Percentiles rank a stretch among this genome's conserved stretches.
These are phyloP conservation scores for Globisporangium okanoganense DNA, from an alignment of 352 stramenopile genomes.

Conservation along the genomic window DNA sequence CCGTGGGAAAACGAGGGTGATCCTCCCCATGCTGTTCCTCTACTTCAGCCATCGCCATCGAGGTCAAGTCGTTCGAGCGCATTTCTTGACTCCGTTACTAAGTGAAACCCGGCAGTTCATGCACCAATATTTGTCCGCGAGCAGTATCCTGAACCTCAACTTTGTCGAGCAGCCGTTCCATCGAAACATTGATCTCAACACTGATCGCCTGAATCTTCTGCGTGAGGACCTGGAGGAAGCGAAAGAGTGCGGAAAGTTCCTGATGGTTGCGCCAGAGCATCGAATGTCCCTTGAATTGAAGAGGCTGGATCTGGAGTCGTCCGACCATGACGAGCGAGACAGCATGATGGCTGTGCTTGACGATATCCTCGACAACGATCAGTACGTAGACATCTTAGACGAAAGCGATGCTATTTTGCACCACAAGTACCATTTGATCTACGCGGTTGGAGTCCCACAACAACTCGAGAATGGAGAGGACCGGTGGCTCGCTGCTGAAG, in stretches of 20 bases:
- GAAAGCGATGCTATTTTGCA: slow-evolving; percentile 86
- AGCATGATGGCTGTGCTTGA: slow-evolving; percentile 23
- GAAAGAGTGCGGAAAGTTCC: slow-evolving; percentile 33
- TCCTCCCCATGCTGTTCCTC: slow-evolving; percentile 86
- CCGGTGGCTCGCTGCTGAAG: slow-evolving; percentile 55
- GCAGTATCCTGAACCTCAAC: slow-evolving; percentile 25
- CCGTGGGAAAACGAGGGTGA: slow-evolving; percentile 83
- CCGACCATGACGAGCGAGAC: slow-evolving; percentile 12
- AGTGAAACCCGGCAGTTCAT: slow-evolving; percentile 68
- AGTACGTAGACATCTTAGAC: slow-evolving; percentile 85
- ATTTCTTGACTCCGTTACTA: slow-evolving; percentile 62
- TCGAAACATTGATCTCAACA: slow-evolving; percentile 39
- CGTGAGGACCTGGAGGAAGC: slow-evolving; percentile 32
- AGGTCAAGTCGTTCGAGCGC: slow-evolving; percentile 35
- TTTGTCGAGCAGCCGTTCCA: slow-evolving; percentile 74
- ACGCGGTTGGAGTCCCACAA: slow-evolving; percentile 57
- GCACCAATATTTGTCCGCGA: slow-evolving; percentile 47
- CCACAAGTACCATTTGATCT: slow-evolving; percentile 87
- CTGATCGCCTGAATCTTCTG: slow-evolving; percentile 25
- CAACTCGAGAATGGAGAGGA: slow-evolving; percentile 43
- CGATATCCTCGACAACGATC: slow-evolving; percentile 34
- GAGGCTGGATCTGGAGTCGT: slow-evolving; percentile 38
- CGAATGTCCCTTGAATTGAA: slow-evolving; percentile 89
- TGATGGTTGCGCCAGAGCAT: slow-evolving; percentile 85
- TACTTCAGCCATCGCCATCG: slow-evolving; percentile 35